Evolutionary conservation across 768 basidiomycete genomes (phyloP).

Genomic region (Leccinum subgranulosum): DNA sequence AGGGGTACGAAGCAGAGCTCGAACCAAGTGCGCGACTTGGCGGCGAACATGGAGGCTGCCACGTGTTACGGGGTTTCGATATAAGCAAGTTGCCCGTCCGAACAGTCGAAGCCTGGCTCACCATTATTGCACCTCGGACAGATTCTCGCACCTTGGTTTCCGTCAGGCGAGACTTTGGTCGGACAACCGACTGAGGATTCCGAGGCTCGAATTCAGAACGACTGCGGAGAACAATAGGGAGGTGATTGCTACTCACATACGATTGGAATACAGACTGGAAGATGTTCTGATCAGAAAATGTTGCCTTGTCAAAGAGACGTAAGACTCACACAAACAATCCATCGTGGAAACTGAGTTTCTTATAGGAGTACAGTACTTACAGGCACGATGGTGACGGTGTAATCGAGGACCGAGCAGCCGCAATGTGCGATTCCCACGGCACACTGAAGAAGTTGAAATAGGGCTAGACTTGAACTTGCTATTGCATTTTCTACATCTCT

Average conservation of each 20-base stretch:
- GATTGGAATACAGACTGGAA: slow-evolving; percentile 52
- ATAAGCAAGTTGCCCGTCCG: neutral
- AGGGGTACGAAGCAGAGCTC: slow-evolving; percentile 74
- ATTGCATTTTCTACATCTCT: too few relatives aligned
- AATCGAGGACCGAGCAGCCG: neutral
- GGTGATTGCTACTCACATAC: slow-evolving; percentile 35
- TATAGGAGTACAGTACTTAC: neutral
- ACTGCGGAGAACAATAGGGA: slow-evolving; percentile 5
- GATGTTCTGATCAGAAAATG: neutral
- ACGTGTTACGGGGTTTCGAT: neutral
- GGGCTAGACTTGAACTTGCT: too few relatives aligned
- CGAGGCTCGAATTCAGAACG: slow-evolving; percentile 2
- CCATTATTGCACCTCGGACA: slow-evolving; percentile 77
- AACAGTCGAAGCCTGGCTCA: slow-evolving; percentile 25
- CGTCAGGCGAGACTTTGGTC: slow-evolving; percentile 55
- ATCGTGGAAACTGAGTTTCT: neutral
- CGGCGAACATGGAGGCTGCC: slow-evolving; percentile 55
- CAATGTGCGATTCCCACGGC: too few relatives aligned
- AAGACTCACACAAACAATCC: slow-evolving; percentile 11
- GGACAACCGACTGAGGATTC: slow-evolving; percentile 58
- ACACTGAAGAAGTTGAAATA: too few relatives aligned
- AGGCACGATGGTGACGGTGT: neutral
- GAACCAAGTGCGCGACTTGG: slow-evolving; percentile 70
- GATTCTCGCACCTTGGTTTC: slow-evolving; percentile 47
- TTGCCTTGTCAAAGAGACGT: too few relatives aligned